A percentile compares a stretch with the other conserved stretches of the same genome.
These are phyloP conservation scores for Claviceps quebecensis DNA, from an alignment of 2,329 filamentous ascomycete species.

Conservation along the genomic window DNA sequence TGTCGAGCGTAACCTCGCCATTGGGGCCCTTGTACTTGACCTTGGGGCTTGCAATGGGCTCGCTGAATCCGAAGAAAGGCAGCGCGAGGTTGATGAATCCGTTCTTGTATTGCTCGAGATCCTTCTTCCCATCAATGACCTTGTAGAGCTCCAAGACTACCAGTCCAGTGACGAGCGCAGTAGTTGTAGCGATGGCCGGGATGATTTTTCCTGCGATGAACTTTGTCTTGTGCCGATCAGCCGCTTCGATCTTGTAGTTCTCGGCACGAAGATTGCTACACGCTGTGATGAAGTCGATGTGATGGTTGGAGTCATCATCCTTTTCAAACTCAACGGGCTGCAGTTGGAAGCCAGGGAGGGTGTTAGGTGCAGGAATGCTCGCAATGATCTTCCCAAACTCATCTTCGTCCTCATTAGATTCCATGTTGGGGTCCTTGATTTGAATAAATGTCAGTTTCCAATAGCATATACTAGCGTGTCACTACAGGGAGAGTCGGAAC, in stretches of 20 bases:
- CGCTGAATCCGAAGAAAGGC: slow-evolving; percentile 96
- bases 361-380: slow-evolving; percentile 63
- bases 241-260: slow-evolving; percentile 92
- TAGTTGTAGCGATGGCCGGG: slow-evolving; percentile 93
- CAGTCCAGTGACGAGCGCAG: slow-evolving; percentile 84
- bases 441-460: background rate
- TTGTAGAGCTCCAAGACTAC: slow-evolving; percentile 93
- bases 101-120: slow-evolving; percentile 98
- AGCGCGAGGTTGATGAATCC: slow-evolving; percentile 93
- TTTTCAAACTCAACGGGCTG: slow-evolving; percentile 95
- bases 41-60: slow-evolving; percentile 89
- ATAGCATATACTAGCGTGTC: background rate
- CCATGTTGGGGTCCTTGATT: slow-evolving; percentile 63
- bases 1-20: slow-evolving; percentile 75
- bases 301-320: slow-evolving; percentile 93
- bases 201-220: slow-evolving; percentile 99
- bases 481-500: too few species aligned
- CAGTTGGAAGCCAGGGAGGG: slow-evolving; percentile 76
- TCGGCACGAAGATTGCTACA: slow-evolving; percentile 92
- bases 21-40: slow-evolving; percentile 71
- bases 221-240: slow-evolving; percentile 95
- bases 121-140: slow-evolving; percentile 87
- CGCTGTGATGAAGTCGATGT: slow-evolving; percentile 98
- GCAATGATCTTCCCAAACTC: slow-evolving; percentile 60
- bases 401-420: slow-evolving; percentile 55